A percentile compares a stretch with the other conserved stretches of the same genome.
Conservation (phyloP, 129 eudicot genomes). For the Escallonia rubra region DNA sequence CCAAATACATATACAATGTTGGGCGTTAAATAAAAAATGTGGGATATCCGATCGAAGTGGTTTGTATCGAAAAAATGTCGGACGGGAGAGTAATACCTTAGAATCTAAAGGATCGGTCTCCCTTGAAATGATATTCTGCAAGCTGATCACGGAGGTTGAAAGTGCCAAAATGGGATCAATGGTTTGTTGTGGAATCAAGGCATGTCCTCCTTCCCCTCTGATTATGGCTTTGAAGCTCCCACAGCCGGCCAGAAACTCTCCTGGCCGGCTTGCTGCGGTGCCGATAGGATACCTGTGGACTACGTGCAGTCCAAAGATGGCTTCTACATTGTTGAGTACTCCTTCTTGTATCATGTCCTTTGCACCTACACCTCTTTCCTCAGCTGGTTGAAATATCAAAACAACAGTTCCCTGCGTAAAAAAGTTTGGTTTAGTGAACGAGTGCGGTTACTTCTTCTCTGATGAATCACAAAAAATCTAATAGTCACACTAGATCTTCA, state of each 20-base stretch:
- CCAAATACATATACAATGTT: not conserved
- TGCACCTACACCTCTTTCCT: slow-evolving; percentile 67
- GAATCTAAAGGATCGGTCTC: slow-evolving; percentile 63
- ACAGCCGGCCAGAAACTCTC: slow-evolving; percentile 64
- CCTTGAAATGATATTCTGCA: slow-evolving; percentile 62
- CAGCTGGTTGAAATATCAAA: slow-evolving; percentile 76
- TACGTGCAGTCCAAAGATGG: slow-evolving; percentile 57
- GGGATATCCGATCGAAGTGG: not conserved
- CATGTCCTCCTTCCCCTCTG: slow-evolving; percentile 42
- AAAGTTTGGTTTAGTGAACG: not conserved
- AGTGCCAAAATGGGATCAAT: slow-evolving; percentile 64
- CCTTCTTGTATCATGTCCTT: slow-evolving; percentile 54
- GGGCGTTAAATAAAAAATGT: not conserved
- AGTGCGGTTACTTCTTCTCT: too few species aligned
- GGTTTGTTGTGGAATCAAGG: slow-evolving; percentile 37
- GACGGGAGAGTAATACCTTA: slow-evolving; percentile 22
- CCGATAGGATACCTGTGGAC: slow-evolving; percentile 40
- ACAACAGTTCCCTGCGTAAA: slow-evolving; percentile 48
- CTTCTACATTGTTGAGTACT: slow-evolving; percentile 47
- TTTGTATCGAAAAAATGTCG: too few species aligned
- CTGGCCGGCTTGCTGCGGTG: slow-evolving; percentile 48
- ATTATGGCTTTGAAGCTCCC: slow-evolving; percentile 64
- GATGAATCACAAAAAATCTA: too few species aligned
- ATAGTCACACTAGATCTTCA: too few species aligned
- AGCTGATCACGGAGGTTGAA: slow-evolving; percentile 54